phyloP scores from a whole-genome alignment of 1,139 yeast species.

The Saccharomycopsis hybrid region DNA sequence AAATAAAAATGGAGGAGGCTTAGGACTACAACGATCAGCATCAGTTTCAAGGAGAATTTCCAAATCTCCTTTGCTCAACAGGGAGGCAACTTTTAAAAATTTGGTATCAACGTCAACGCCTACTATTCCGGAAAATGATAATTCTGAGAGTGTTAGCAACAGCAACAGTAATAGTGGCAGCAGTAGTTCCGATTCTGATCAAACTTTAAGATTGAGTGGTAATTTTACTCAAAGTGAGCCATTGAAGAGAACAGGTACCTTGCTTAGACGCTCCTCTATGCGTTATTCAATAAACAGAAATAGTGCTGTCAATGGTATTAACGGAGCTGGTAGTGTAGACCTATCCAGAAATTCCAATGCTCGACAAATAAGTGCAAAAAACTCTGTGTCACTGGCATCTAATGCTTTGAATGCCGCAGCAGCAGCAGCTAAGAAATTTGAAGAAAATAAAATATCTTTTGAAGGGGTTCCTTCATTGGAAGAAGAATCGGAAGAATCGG shows the following conservation, averaged over 20 bases:
- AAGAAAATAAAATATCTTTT: conserved; percentile 64
- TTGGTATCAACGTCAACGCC: not conserved
- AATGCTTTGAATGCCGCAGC: not conserved
- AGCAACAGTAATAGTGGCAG: no score
- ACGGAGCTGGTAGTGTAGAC: no score
- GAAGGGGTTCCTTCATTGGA: conserved; percentile 61
- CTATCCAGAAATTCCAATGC: no score
- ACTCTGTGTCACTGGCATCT: conserved; percentile 20
- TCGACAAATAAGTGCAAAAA: no score
- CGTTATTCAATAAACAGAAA: no score
- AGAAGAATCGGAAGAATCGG: conserved; percentile 40
- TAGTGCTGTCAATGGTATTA: no score
- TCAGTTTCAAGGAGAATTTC: conserved; percentile 11
- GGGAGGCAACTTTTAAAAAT: not conserved
- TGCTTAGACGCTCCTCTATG: conserved; percentile 1
- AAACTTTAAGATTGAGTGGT: not conserved
- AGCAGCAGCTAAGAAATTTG: conserved; percentile 30
- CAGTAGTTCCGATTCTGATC: not conserved
- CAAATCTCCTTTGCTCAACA: conserved; percentile 5
- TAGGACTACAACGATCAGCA: conserved; percentile 15
- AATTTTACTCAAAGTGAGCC: not conserved
- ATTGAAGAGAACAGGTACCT: conserved; percentile 7
- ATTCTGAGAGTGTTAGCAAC: no score
- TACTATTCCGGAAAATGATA: not conserved
- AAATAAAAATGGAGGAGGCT: no score